Percentiles rank a stretch among this genome's conserved stretches.
Conservation (phyloP, 2,329 filamentous ascomycete species). For the Furcasterigmium sp. region DNA sequence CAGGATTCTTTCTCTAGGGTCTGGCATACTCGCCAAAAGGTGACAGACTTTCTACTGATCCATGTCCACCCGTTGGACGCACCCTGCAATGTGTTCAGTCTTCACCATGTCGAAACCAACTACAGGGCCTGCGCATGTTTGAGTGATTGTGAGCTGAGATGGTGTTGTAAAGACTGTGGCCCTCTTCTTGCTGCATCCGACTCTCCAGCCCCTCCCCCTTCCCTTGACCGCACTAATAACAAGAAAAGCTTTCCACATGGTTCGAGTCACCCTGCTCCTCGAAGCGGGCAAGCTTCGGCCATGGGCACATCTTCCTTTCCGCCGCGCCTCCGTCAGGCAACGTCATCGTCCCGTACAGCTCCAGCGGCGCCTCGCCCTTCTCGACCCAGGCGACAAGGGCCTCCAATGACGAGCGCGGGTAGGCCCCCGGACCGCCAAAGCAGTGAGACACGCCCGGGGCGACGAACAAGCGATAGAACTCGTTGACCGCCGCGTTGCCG, state of each 20-base stretch:
- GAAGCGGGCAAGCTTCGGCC: neutral
- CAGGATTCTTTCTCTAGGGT: neutral
- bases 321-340: neutral
- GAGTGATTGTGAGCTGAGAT: neutral
- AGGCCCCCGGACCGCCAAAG: slow-evolving; percentile 3
- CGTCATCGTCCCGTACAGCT: neutral
- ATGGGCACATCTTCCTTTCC: neutral
- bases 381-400: neutral
- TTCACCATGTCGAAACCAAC: neutral
- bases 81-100: neutral
- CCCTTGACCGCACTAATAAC: neutral
- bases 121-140: neutral
- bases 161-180: neutral
- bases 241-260: neutral
- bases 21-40: neutral
- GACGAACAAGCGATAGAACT: slow-evolving; percentile 45
- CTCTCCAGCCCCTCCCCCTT: neutral
- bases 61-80: neutral
- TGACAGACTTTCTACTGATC: neutral
- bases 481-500: slow-evolving; percentile 13
- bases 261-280: neutral
- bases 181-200: neutral
- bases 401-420: neutral
- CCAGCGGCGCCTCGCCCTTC: neutral
- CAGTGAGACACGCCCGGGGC: slow-evolving; percentile 50